These are phyloP conservation scores for Tremella fuciformis DNA, from an alignment of 768 basidiomycete genomes.

Conservation along the genomic window DNA sequence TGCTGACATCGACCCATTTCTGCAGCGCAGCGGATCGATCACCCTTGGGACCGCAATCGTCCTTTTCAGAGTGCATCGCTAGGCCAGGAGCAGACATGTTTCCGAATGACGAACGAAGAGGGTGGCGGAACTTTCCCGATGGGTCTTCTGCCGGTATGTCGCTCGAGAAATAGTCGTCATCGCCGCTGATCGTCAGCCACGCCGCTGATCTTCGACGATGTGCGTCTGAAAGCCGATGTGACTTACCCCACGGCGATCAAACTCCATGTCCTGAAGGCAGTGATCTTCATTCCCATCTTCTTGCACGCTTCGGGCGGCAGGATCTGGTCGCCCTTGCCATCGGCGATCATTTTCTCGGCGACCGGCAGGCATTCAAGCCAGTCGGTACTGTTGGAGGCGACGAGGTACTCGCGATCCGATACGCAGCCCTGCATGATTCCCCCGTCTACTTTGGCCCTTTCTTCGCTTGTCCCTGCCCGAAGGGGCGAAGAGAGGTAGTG, in stretches of 20 bases:
- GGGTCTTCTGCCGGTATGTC: conserved; percentile 35
- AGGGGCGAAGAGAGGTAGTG: conserved; percentile 36
- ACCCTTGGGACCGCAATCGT: conserved; percentile 24
- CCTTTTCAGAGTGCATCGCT: conserved; percentile 38
- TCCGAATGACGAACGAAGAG: conserved; percentile 47
- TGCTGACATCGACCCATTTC: conserved; percentile 30
- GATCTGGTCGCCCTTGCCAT: conserved; percentile 36
- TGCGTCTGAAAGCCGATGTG: background rate
- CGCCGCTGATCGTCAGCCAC: conserved; percentile 30
- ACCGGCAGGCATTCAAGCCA: background rate
- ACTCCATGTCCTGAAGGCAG: conserved; percentile 41
- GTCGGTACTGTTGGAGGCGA: conserved; percentile 1
- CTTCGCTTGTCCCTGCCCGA: background rate
- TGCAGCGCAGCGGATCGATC: conserved; percentile 10
- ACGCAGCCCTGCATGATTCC: conserved; percentile 51
- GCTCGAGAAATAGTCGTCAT: conserved; percentile 51
- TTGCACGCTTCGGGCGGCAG: conserved; percentile 27
- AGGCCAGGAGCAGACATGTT: conserved; percentile 37
- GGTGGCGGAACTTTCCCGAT: conserved; percentile 26
- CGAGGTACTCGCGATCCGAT: conserved; percentile 40
- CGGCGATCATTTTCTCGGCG: conserved; percentile 32
- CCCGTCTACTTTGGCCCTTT: conserved; percentile 27
- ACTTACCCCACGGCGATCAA: conserved; percentile 43
- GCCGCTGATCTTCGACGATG: background rate
- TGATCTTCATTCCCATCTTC: conserved; percentile 23